Evolutionary conservation across 164 flowering plant genomes (phyloP), one percentile per base, ranked within the genome.

Genomic region (Piper longum): DNA sequence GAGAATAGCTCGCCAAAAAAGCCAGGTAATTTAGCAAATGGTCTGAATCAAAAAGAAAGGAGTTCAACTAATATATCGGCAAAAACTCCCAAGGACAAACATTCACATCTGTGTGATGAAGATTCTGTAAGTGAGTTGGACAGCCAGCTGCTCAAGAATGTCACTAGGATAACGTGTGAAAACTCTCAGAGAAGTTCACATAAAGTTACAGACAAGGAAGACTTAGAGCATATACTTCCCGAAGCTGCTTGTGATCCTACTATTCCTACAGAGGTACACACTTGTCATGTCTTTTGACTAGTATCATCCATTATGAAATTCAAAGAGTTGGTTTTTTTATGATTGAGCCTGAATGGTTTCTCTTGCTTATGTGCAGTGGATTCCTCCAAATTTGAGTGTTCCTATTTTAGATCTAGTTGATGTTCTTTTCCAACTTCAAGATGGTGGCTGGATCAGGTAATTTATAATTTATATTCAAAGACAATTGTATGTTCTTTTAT

Each of bases 381-480:
- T 87, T 56, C 96, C 99, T 44, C 96, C 96, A 62, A 91, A 83
- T 77, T 68, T 95, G 72, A 87, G 86, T 70, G 73, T 72, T 7
- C 99, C 98, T 8, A 74, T 95, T 69, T 77, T 95, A 64, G 90
- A 95, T 80, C 70, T 95, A 79, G 95, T 95, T 66, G 98, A 95
- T 80, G 93, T 86, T 62, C 69, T 95, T 70, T 83, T 95, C 78
- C 99, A 91, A 78, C 88, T 95, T 61, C 91, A 89, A 59, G 99
- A 95, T 77, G 96, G 96, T 72, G 98, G 98, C 62, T 95, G 99
- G 99, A 86, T 95, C 80, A 91, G 99, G 99, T 95, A 80, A 51
- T 36, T 60, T 41, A 56, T 55, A 59, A 55, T 54, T 13, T 17
- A 7, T 17, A 16, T n/a, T n/a, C 18, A 11, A 16, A 0, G 52